phyloP scores from a whole-genome alignment of 345 rosid genomes.

The Populus alba region DNA sequence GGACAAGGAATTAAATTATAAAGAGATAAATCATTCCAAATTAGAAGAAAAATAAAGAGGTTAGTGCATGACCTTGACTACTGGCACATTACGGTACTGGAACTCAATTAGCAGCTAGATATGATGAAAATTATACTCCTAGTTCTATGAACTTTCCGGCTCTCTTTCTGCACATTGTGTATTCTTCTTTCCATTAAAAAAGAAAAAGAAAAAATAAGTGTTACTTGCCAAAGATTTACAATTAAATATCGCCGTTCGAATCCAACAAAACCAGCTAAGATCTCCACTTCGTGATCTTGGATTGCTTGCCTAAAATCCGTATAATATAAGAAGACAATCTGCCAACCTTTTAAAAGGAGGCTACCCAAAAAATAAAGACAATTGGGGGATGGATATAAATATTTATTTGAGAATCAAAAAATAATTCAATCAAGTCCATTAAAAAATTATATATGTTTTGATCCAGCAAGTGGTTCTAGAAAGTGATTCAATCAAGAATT shows the following conservation, averaged over 20 bases:
- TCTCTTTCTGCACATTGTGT: neutral
- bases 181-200: neutral
- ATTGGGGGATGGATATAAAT: constrained; percentile 20
- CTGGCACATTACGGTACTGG: neutral
- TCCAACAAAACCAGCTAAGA: constrained; percentile 42
- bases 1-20: neutral
- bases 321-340: constrained; percentile 25
- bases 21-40: neutral
- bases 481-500: neutral
- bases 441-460: neutral
- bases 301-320: neutral
- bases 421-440: constrained; percentile 9
- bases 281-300: constrained; percentile 38
- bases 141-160: neutral
- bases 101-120: neutral
- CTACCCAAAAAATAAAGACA: constrained; percentile 14
- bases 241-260: constrained; percentile 4
- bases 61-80: neutral
- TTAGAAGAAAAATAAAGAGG: neutral
- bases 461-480: constrained; percentile 7
- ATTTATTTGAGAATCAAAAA: constrained; percentile 6
- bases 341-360: constrained; percentile 34
- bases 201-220: neutral
- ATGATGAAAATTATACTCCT: neutral
- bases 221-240: neutral